Conservation (phyloP, 257 asterid species). For the Sherardia arvensis region DNA sequence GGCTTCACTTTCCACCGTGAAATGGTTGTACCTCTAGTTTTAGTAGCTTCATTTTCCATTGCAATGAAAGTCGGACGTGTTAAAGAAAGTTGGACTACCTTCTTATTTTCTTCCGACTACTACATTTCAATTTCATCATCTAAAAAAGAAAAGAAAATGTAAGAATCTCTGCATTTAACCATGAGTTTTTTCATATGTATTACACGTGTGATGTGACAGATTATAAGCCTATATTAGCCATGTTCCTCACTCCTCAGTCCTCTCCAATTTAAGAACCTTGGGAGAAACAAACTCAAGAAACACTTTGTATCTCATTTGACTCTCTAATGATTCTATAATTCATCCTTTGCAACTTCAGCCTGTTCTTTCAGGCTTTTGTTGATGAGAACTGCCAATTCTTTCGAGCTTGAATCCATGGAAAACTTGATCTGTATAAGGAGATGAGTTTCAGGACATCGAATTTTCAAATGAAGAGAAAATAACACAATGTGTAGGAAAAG, state of each 20-base stretch:
- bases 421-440: constrained; percentile 43
- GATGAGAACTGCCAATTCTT: constrained; percentile 68
- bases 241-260: background rate
- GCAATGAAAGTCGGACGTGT: background rate
- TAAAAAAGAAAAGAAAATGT: no score
- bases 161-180: background rate
- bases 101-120: no score
- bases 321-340: constrained; percentile 36
- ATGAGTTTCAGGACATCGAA: constrained; percentile 1
- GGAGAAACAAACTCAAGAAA: background rate
- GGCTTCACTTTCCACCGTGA: background rate
- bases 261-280: background rate
- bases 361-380: constrained; percentile 54
- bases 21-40: no score
- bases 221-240: background rate
- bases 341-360: constrained; percentile 50
- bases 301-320: background rate
- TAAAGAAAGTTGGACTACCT: no score
- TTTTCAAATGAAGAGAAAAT: background rate
- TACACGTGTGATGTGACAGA: no score
- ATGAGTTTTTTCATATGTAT: background rate
- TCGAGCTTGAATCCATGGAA: constrained; percentile 52
- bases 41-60: background rate
- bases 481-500: background rate
- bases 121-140: no score